Evolutionary conservation across 345 rosid genomes (phyloP).

Genomic region (Hibiscus mutabilis): DNA sequence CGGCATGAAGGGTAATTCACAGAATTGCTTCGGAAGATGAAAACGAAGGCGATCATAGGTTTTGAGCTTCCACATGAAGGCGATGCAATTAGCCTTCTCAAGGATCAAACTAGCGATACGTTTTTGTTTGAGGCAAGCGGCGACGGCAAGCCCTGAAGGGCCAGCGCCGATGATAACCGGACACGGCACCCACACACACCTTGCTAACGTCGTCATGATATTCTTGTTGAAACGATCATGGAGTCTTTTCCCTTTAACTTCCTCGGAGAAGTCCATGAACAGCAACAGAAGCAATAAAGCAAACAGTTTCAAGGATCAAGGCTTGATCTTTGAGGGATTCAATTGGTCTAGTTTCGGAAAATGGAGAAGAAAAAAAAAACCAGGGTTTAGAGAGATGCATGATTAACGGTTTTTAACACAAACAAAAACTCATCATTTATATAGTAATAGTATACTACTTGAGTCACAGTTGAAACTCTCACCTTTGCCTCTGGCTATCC

Average conservation of each 20-base stretch:
- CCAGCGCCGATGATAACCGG: conserved; percentile 83
- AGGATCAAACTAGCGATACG: conserved; percentile 57
- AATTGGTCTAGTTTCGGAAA: background rate
- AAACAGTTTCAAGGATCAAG: background rate
- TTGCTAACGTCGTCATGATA: conserved; percentile 8
- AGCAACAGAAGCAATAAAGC: background rate
- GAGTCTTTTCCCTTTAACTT: conserved; percentile 41
- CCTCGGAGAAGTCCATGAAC: conserved; percentile 37
- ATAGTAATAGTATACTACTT: background rate
- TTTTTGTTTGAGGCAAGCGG: conserved; percentile 58
- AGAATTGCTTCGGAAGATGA: conserved; percentile 81
- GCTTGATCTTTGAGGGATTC: background rate
- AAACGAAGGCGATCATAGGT: conserved; percentile 87
- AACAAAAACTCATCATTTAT: background rate
- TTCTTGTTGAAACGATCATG: conserved; percentile 35
- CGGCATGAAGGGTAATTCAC: conserved; percentile 64
- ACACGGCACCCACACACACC: conserved; percentile 35
- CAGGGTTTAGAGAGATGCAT: background rate
- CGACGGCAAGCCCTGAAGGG: conserved; percentile 68
- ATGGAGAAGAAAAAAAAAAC: background rate
- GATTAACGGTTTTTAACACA: background rate
- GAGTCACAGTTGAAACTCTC: background rate
- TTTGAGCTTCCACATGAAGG: conserved; percentile 69
- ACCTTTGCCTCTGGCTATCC: background rate
- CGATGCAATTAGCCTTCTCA: conserved; percentile 59